phyloP scores from a whole-genome alignment of 345 rosid species.

The Populus simonii region DNA sequence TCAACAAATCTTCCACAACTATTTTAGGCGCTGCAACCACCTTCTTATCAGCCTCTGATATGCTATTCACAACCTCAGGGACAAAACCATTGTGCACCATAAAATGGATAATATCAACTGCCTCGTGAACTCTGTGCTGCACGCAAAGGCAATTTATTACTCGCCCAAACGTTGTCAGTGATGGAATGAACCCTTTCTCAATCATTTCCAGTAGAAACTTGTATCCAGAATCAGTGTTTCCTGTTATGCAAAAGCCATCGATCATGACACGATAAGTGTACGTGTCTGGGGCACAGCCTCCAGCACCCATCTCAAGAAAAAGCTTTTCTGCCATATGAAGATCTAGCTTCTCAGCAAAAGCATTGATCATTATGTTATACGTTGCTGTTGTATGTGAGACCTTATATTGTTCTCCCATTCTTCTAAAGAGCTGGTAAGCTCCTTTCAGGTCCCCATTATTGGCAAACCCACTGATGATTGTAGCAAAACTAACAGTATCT shows the following conservation, averaged over 20 bases:
- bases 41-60: slow-evolving; percentile 72
- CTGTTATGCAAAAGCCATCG: slow-evolving; percentile 80
- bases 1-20: slow-evolving; percentile 82
- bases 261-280: slow-evolving; percentile 76
- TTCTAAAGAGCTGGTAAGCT: slow-evolving; percentile 58
- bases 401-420: slow-evolving; percentile 50
- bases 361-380: slow-evolving; percentile 75
- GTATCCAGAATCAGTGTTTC: slow-evolving; percentile 54
- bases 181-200: slow-evolving; percentile 64
- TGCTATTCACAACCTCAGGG: slow-evolving; percentile 68
- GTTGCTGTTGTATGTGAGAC: slow-evolving; percentile 54
- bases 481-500: slow-evolving; percentile 62
- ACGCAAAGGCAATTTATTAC: slow-evolving; percentile 79
- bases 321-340: slow-evolving; percentile 56
- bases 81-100: slow-evolving; percentile 72
- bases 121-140: slow-evolving; percentile 61
- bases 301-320: slow-evolving; percentile 60
- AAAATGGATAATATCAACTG: slow-evolving; percentile 61
- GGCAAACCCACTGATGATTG: slow-evolving; percentile 68
- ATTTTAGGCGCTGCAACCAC: slow-evolving; percentile 88
- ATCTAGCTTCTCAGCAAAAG: slow-evolving; percentile 61
- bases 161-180: slow-evolving; percentile 64
- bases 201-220: slow-evolving; percentile 53
- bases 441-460: slow-evolving; percentile 60
- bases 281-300: slow-evolving; percentile 57